Conservation (phyloP, 2,329 filamentous ascomycete genomes). For the Raffaelea deltoideospora region DNA sequence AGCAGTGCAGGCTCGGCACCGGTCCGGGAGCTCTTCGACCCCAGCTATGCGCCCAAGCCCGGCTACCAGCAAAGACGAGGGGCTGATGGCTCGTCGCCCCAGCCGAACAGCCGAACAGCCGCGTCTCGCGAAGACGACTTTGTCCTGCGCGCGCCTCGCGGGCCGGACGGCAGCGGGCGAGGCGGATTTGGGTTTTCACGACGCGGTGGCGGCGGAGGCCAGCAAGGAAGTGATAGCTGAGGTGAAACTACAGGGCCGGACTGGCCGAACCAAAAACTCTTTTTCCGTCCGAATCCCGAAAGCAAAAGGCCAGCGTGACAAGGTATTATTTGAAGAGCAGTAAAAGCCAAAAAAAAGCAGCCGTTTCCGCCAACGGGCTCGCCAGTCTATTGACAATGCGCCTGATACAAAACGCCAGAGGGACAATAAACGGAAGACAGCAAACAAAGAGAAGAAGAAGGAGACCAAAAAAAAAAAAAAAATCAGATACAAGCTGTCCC, state of each 20-base stretch:
- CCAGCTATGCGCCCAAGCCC: conserved; percentile 52
- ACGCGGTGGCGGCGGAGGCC: conserved; percentile 31
- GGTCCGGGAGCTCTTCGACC: conserved; percentile 60
- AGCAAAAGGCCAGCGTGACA: too few species aligned
- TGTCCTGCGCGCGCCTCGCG: conserved; percentile 58
- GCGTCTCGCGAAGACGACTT: conserved; percentile 46
- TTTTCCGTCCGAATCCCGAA: too few species aligned
- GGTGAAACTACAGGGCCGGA: too few species aligned
- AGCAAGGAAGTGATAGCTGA: too few species aligned
- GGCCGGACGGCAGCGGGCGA: conserved; percentile 62
- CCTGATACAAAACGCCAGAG: neutral
- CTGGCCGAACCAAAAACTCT: too few species aligned
- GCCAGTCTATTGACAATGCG: neutral
- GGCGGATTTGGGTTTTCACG: conserved; percentile 64
- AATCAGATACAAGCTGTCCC: neutral
- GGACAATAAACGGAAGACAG: conserved; percentile 16
- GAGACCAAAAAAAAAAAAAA: conserved; percentile 1
- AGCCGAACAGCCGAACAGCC: conserved; percentile 24
- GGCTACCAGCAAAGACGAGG: conserved; percentile 26
- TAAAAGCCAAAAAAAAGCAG: too few species aligned
- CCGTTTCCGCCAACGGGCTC: too few species aligned
- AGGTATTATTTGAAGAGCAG: too few species aligned
- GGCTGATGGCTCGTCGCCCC: conserved; percentile 16
- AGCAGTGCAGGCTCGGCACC: conserved; percentile 4
- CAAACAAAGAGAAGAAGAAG: conserved; percentile 17